Evolutionary conservation across 495 filamentous ascomycete species (phyloP).

Genomic region (Aspergillus ellipticus): DNA sequence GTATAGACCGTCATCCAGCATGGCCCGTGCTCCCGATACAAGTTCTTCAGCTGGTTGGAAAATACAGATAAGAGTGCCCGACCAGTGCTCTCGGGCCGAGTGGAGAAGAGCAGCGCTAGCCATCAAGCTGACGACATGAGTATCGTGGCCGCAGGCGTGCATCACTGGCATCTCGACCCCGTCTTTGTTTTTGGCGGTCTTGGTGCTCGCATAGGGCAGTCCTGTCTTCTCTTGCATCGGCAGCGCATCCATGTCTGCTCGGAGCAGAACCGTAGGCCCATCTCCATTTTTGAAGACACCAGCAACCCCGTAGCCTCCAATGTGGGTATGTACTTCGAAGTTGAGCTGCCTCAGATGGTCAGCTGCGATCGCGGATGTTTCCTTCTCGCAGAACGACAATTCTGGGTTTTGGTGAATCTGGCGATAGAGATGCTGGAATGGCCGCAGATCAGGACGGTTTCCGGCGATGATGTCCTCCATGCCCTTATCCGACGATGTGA

Average conservation of each 20-base stretch:
- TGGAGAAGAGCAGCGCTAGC: conserved; percentile 46
- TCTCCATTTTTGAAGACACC: conserved; percentile 54
- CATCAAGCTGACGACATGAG: conserved; percentile 53
- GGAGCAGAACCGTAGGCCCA: conserved; percentile 51
- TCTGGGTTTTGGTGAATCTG: conserved; percentile 49
- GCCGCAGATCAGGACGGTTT: conserved; percentile 30
- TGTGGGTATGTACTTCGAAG: conserved; percentile 44
- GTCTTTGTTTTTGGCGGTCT: conserved; percentile 36
- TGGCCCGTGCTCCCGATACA: conserved; percentile 52
- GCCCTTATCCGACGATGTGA: not conserved
- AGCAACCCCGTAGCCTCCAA: conserved; percentile 56
- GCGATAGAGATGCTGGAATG: conserved; percentile 45
- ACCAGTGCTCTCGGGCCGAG: conserved; percentile 42
- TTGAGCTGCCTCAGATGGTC: conserved; percentile 34
- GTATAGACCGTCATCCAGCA: conserved; percentile 62
- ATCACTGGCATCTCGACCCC: conserved; percentile 52
- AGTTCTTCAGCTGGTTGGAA: conserved; percentile 63
- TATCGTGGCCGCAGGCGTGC: conserved; percentile 69
- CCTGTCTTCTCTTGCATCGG: conserved; percentile 55
- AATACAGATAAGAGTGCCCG: conserved; percentile 52
- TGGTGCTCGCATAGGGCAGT: conserved; percentile 51
- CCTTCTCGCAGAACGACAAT: conserved; percentile 45
- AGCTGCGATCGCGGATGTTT: conserved; percentile 40
- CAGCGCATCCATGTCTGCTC: conserved; percentile 61
- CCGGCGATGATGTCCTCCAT: conserved; percentile 16